phyloP scores from a whole-genome alignment of 441 rosid species.

The Jatropha multifida region DNA sequence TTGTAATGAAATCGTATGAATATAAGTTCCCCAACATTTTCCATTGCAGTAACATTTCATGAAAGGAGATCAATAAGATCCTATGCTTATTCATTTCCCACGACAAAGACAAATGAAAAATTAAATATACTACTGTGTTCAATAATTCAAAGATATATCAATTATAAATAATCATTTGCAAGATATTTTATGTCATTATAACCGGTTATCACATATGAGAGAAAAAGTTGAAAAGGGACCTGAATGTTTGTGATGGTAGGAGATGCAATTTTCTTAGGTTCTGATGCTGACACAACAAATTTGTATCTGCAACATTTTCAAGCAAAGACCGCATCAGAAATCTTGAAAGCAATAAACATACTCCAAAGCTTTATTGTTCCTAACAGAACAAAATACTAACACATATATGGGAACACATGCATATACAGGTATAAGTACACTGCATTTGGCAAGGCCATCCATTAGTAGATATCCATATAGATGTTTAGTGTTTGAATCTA shows the following conservation, averaged over 20 bases:
- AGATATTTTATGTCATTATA: background rate
- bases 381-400: slow-evolving; percentile 12
- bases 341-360: background rate
- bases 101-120: background rate
- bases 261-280: slow-evolving; percentile 81
- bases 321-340: slow-evolving; percentile 16
- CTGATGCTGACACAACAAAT: slow-evolving; percentile 74
- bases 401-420: background rate
- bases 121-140: background rate
- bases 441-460: background rate
- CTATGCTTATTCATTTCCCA: background rate
- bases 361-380: slow-evolving; percentile 10
- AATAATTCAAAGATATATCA: background rate
- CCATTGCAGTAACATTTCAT: background rate
- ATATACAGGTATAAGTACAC: background rate
- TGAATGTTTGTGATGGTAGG: slow-evolving; percentile 84
- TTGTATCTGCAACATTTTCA: slow-evolving; percentile 59
- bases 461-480: background rate
- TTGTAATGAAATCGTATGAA: background rate
- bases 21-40: background rate
- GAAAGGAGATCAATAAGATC: background rate
- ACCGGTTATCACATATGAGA: background rate
- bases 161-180: background rate
- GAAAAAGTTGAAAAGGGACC: slow-evolving; percentile 39
- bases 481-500: background rate